Base-by-base conservation (phyloP, 352 stramenopile genomes). In the Globisporangium heterothallicum region DNA sequence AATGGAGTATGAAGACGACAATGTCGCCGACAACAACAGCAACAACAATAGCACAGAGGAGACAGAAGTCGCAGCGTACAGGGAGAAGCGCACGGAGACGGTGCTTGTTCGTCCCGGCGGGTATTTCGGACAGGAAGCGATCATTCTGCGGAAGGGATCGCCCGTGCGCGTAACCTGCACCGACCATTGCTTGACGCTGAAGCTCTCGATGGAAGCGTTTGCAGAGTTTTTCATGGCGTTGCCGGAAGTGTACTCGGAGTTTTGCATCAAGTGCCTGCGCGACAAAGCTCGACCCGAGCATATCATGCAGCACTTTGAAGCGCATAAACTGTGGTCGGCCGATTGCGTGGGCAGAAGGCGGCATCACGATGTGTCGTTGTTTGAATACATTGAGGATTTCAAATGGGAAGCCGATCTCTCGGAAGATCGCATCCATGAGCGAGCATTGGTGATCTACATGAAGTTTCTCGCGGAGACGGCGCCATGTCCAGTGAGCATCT, bases 321-420 rank as follows among this genome's bases (percentile, higher is more conserved):
- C 66, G 1, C 70, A 78, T 52, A 63, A 74, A 22, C 45, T 88
- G 1, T 88, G 78, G 78, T 61, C 66, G 13, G 74, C 74, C 6
- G 76, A 83, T 54, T 82, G 76, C 18, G 65, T 86, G 7, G 62
- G 45, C 12, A 61, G 75, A 6, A 46, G 68, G 21, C 56, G 63
- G 5, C 62, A 83, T 58, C 58, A 81, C 41, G 73, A 86, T 32
- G 59, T 89, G 8, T 47, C 43, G 9, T 53, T 89, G 13, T 86
- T 86, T 25, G 74, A 86, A 54, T 61, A 74, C 27, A 84, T 86
- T 34, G 78, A 89, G 40, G 68, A 86, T 43, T 89, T 83, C 42
- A 74, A 71, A 49, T 85, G 71, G 66, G 66, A 83, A 41, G 61
- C 63, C 9, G 64, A 84, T 41, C 51, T 77, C 27, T 63, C 66